A percentile compares a stretch with the other conserved stretches of the same genome.
Conservation (phyloP, 768 basidiomycete species). For the Kondoa subrosea region DNA sequence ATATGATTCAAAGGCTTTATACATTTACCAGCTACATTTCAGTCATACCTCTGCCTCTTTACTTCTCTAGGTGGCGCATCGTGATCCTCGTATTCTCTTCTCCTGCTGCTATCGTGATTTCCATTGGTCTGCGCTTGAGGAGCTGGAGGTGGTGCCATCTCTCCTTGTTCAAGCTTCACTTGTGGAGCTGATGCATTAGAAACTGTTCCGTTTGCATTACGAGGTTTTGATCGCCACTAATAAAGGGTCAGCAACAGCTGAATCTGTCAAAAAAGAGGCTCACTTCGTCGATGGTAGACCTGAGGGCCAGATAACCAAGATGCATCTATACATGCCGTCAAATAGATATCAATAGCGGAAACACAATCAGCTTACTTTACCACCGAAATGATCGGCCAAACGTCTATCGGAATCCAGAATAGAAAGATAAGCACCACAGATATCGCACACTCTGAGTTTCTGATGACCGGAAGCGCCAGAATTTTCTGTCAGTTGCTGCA, state of each 20-base stretch:
- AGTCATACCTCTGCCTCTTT: neutral
- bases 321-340: slow-evolving; percentile 56
- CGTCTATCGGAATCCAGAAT: slow-evolving; percentile 96
- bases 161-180: slow-evolving; percentile 4
- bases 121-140: slow-evolving; percentile 1
- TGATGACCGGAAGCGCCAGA: slow-evolving; percentile 99
- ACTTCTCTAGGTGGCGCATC: neutral
- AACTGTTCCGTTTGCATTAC: slow-evolving; percentile 25
- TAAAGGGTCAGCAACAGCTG: too few relatives aligned
- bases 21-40: neutral
- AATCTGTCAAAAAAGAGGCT: too few relatives aligned
- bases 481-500: slow-evolving; percentile 90
- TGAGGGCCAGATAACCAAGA: slow-evolving; percentile 92
- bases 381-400: slow-evolving; percentile 97
- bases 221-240: slow-evolving; percentile 33
- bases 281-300: slow-evolving; percentile 75
- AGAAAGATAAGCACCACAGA: slow-evolving; percentile 97
- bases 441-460: slow-evolving; percentile 98
- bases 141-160: slow-evolving; percentile 3
- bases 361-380: slow-evolving; percentile 52
- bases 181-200: slow-evolving; percentile 13
- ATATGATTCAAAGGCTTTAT: too few relatives aligned
- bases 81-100: neutral
- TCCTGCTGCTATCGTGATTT: neutral
- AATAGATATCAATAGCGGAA: neutral